Percentiles rank a stretch among this genome's conserved stretches.
These are phyloP conservation scores for Novymonas esmeraldas DNA, from an alignment of 208 protist genomes.

Conservation along the genomic window DNA sequence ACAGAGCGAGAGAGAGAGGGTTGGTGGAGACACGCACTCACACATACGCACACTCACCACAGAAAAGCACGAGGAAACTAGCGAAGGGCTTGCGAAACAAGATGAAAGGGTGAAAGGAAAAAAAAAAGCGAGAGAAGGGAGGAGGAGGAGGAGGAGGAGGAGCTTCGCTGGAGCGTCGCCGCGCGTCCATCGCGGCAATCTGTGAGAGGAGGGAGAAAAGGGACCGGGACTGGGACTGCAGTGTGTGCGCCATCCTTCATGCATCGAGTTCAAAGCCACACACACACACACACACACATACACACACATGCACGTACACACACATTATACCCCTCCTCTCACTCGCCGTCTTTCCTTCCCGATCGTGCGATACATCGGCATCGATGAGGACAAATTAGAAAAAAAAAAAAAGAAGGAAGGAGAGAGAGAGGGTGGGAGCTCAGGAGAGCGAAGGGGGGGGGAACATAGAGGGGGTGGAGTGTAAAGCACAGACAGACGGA, in stretches of 20 bases:
- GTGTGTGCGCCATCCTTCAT: too few relatives aligned
- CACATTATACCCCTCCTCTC: background rate
- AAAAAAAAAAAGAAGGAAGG: background rate
- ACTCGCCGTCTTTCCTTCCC: too few relatives aligned
- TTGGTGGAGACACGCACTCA: background rate
- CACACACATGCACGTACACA: too few relatives aligned
- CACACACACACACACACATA: background rate
- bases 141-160: background rate
- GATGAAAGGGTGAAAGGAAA: background rate
- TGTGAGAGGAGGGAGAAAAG: background rate
- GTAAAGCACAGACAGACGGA: background rate
- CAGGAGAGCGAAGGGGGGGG: background rate
- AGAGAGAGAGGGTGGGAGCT: background rate
- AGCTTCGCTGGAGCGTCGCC: background rate
- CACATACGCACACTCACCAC: background rate
- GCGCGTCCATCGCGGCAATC: background rate
- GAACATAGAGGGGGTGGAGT: background rate
- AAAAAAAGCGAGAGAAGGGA: background rate
- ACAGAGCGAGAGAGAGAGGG: too few relatives aligned
- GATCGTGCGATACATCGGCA: background rate
- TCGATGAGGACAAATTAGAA: background rate
- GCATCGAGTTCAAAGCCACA: background rate
- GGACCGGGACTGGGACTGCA: too few relatives aligned
- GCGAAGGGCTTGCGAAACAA: background rate
- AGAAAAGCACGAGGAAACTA: background rate